Base-by-base conservation (phyloP, 2,329 filamentous ascomycete genomes). In the Colletotrichum cordylinicola region DNA sequence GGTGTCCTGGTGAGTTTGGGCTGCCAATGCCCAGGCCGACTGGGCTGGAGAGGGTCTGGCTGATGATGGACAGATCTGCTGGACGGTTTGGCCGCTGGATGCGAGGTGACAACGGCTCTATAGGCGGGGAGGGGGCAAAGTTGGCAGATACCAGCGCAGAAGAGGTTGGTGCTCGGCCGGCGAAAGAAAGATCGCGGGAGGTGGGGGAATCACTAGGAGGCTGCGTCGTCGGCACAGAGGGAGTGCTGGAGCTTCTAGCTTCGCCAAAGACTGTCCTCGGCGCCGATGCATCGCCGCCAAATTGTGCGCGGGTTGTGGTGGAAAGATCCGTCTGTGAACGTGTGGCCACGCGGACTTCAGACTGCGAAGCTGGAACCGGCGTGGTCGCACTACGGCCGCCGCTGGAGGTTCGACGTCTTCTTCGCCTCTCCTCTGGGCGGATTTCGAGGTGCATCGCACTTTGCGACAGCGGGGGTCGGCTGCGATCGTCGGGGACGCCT, bases 321-420 rank as follows among this genome's bases (percentile, higher is more conserved):
- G 58, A 62, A 27, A 95, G 85, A 80, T 96, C 94, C 3, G 91
- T 94, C 62, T 93, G 90, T 21, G 94, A 95, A 27, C 90, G 89
- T 27, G 90, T 87, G 15, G 91, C 89, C 56, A 89, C 88, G 67
- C 88, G 85, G 31, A 85, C 81, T 15, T 89, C 86, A 33, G 86
- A 80, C 55, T 87, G 82, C 3, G 86, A 82, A 18, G 85, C 82
- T 67, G 85, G 84, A 21, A 85, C 79, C 4, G 90, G 88, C 4
- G 88, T 83, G 8, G 90, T 92, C 8, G 88, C 85, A 77, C 90
- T 91, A 66, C 91, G 88, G n/a, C 87, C 85, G 9, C 86, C 87
- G 78, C 91, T 93, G 1, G 88, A 86, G 2, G 90, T 90, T 58
- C 90, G 85, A 68, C 89, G 84, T 72, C 91, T 86, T 61, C 86